phyloP scores from a whole-genome alignment of 2,329 filamentous ascomycete genomes.

The Tolypocladium paradoxum region DNA sequence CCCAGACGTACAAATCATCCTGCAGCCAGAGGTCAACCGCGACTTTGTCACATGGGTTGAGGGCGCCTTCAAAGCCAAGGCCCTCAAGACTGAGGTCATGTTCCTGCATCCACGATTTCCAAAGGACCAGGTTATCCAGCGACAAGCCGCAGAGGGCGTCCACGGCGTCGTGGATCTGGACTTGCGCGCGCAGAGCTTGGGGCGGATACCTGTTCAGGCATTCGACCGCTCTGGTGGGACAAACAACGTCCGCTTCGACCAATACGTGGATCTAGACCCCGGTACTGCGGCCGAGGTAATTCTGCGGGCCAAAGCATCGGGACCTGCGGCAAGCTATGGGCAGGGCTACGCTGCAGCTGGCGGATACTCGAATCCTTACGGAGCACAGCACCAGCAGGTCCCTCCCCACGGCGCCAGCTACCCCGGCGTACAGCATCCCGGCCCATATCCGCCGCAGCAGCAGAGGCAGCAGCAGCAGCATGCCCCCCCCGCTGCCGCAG shows the following conservation, averaged over 20 bases:
- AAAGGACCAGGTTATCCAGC: slow-evolving; percentile 67
- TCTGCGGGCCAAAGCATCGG: slow-evolving; percentile 50
- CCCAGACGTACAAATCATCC: slow-evolving; percentile 80
- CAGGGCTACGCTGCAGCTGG: slow-evolving; percentile 17
- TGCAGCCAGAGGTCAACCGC: slow-evolving; percentile 65
- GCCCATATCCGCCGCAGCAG: slow-evolving; percentile 22
- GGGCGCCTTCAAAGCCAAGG: slow-evolving; percentile 58
- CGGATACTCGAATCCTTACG: slow-evolving; percentile 21
- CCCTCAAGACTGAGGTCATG: slow-evolving; percentile 68
- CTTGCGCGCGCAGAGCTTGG: slow-evolving; percentile 53
- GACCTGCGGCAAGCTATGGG: slow-evolving; percentile 14
- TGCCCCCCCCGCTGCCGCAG: slow-evolving; percentile 27
- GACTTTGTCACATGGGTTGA: slow-evolving; percentile 81
- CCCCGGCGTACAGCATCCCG: slow-evolving; percentile 13
- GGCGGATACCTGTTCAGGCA: slow-evolving; percentile 70
- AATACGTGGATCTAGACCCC: slow-evolving; percentile 77
- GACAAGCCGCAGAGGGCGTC: slow-evolving; percentile 82
- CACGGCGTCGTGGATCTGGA: slow-evolving; percentile 73
- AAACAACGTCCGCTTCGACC: slow-evolving; percentile 71
- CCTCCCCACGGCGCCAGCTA: slow-evolving; percentile 10
- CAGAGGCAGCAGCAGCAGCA: slow-evolving; percentile 11
- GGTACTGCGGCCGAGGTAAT: slow-evolving; percentile 72
- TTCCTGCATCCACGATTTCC: slow-evolving; percentile 67
- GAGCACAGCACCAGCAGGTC: slow-evolving; percentile 14
- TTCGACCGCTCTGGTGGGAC: slow-evolving; percentile 72